Conservation (phyloP, 2,329 filamentous ascomycete genomes). For the Penicillium freii region DNA sequence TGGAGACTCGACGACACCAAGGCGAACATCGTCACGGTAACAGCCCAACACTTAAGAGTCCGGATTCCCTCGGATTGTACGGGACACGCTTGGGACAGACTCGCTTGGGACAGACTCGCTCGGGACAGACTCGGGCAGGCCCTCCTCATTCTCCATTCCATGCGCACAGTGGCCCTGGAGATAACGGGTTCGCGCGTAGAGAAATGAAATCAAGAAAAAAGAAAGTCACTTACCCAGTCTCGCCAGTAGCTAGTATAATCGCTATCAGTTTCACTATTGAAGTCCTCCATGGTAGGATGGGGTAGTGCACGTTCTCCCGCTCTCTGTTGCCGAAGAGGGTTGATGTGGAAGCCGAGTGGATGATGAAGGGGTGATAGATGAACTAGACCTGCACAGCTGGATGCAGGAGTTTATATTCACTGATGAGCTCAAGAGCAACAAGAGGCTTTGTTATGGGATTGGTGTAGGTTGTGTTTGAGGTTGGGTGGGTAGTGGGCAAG, state of each 20-base stretch:
- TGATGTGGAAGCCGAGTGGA: slow-evolving; percentile 18
- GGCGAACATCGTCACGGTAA: neutral
- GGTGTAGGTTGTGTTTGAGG: neutral
- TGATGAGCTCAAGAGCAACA: neutral
- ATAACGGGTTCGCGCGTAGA: neutral
- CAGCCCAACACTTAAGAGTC: neutral
- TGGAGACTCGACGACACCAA: no score
- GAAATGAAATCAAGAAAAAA: slow-evolving; percentile 5
- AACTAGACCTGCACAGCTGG: slow-evolving; percentile 10
- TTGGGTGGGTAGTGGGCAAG: neutral
- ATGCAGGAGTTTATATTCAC: neutral
- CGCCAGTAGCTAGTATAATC: slow-evolving; percentile 99
- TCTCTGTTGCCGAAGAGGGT: slow-evolving; percentile 7
- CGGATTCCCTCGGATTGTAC: neutral
- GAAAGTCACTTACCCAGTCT: slow-evolving; percentile 78
- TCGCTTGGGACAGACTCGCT: no score
- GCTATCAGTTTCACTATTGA: slow-evolving; percentile 94
- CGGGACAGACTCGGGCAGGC: neutral
- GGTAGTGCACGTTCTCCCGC: neutral
- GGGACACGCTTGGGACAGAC: no score
- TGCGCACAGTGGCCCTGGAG: neutral
- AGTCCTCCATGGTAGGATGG: slow-evolving; percentile 79
- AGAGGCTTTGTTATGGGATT: neutral
- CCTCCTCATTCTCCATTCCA: neutral
- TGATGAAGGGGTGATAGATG: slow-evolving; percentile 17